Evolutionary conservation across 2,329 filamentous ascomycete species (phyloP).

Genomic region (Lachnellula cervina): DNA sequence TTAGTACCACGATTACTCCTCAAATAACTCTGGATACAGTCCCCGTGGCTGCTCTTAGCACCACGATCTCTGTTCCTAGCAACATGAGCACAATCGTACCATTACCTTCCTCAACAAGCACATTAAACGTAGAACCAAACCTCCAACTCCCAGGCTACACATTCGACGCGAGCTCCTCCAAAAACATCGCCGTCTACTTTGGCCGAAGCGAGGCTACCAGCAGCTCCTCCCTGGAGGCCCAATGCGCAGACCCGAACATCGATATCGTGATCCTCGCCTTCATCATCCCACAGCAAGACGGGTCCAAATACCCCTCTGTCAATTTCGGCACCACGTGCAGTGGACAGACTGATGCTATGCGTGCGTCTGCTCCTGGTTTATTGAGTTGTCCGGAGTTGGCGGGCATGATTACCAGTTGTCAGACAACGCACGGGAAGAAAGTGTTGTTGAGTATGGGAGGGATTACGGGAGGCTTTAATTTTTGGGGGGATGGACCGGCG

Average conservation of each 20-base stretch:
- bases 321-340: slow-evolving; percentile 34
- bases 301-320: slow-evolving; percentile 16
- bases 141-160: slow-evolving; percentile 12
- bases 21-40: background rate
- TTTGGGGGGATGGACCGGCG: slow-evolving; percentile 28
- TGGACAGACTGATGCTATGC: slow-evolving; percentile 30
- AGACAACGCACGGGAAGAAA: slow-evolving; percentile 34
- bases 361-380: slow-evolving; percentile 33
- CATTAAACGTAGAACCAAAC: background rate
- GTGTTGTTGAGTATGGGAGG: slow-evolving; percentile 37
- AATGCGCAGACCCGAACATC: slow-evolving; percentile 32
- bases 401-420: slow-evolving; percentile 29
- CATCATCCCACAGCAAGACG: slow-evolving; percentile 11
- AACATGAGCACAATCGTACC: background rate
- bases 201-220: slow-evolving; percentile 26
- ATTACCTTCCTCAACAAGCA: background rate
- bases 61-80: background rate
- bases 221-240: slow-evolving; percentile 25
- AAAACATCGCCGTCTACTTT: slow-evolving; percentile 34
- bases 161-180: slow-evolving; percentile 24
- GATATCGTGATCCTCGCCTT: slow-evolving; percentile 34
- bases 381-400: slow-evolving; percentile 36
- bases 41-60: slow-evolving; percentile 11
- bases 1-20: slow-evolving; percentile 7
- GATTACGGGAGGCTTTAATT: slow-evolving; percentile 26